Base-by-base conservation (phyloP, 192 early-diverging fungal genomes). In the Coemansia sp. region DNA sequence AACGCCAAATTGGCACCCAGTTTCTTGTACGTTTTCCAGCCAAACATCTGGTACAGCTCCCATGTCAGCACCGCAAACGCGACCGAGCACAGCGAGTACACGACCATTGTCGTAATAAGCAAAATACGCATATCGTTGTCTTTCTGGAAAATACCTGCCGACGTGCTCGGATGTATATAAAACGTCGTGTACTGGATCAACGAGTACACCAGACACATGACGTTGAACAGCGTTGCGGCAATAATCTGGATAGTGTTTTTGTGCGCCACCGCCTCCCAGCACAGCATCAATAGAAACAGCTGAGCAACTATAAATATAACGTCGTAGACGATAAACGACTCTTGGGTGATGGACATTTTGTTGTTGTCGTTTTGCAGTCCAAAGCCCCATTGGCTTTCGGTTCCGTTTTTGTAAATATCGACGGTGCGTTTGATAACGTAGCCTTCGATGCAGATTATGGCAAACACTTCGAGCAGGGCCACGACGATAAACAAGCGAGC, bases 171-270 rank as follows among this genome's bases (percentile, higher is more conserved):
- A 17, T 58, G 69, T 42, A 81, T 68, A 42, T 81, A 81, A 37
- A 81, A 76, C 12, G 79, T 81, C 50, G 79, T 81, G 65, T 79
- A 83, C 76, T 83, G 81, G 56, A 83, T 83, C 12, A 83, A 70
- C 61, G 81, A 73, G 71, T 85, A 87, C 14, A 79, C 60, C 51
- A 76, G 73, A 26, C 83, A 84, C 66, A 87, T 70, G 26, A 81
- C 61, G 51, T 87, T 87, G 54, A 87, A 87, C 37, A 84, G 61
- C 12, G 84, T 85, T 4, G 84, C 81, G 0, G 86, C 84, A 50
- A 92, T 86, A 47, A 94, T 87, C 66, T 97, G 93, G 62, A 97
- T 94, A 20, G 93, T 92, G 79, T 97, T 97, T 71, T 94, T 86
- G 77, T 93, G 87, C 60, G 85, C 89, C 50, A 97, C 87, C 84